Evolutionary conservation across 805 yeast genomes (phyloP).

Genomic region (Candida lessepsii): DNA sequence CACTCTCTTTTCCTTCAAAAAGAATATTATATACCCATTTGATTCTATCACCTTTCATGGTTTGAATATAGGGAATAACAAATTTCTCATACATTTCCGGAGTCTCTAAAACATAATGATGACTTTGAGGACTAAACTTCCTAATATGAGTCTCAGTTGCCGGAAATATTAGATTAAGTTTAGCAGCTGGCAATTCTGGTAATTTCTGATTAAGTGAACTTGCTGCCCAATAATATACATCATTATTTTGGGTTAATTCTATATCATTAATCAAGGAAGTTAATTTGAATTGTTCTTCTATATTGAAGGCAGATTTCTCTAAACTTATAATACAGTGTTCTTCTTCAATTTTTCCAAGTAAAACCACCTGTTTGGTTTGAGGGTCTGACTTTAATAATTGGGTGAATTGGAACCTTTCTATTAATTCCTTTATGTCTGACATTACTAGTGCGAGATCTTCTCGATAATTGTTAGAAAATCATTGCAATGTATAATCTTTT

Average conservation of each 20-base stretch:
- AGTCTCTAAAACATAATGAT: slow-evolving; percentile 71
- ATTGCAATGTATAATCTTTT: too few species aligned
- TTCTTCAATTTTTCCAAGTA: slow-evolving; percentile 65
- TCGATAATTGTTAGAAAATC: too few species aligned
- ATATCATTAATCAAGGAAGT: slow-evolving; percentile 21
- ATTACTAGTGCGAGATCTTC: background rate
- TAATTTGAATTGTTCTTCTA: slow-evolving; percentile 17
- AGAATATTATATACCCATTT: slow-evolving; percentile 90
- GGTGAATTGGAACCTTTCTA: slow-evolving; percentile 41
- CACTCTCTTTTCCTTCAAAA: slow-evolving; percentile 79
- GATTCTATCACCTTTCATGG: slow-evolving; percentile 73
- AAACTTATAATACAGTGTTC: slow-evolving; percentile 66
- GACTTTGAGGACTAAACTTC: slow-evolving; percentile 64
- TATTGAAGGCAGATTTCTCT: slow-evolving; percentile 68
- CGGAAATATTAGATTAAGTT: slow-evolving; percentile 79
- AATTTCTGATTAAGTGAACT: slow-evolving; percentile 49
- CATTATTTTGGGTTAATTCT: slow-evolving; percentile 61
- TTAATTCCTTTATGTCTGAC: slow-evolving; percentile 6
- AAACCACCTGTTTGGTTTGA: slow-evolving; percentile 59
- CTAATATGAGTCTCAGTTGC: slow-evolving; percentile 83
- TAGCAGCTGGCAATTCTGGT: slow-evolving; percentile 55
- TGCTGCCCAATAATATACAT: slow-evolving; percentile 81
- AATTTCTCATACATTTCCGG: slow-evolving; percentile 64
- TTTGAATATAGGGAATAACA: slow-evolving; percentile 73
- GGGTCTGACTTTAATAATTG: slow-evolving; percentile 59